Percentiles rank a stretch among this genome's conserved stretches.
Evolutionary conservation across 2,329 filamentous ascomycete species (phyloP).

Genomic region (Zymoseptoria tritici): DNA sequence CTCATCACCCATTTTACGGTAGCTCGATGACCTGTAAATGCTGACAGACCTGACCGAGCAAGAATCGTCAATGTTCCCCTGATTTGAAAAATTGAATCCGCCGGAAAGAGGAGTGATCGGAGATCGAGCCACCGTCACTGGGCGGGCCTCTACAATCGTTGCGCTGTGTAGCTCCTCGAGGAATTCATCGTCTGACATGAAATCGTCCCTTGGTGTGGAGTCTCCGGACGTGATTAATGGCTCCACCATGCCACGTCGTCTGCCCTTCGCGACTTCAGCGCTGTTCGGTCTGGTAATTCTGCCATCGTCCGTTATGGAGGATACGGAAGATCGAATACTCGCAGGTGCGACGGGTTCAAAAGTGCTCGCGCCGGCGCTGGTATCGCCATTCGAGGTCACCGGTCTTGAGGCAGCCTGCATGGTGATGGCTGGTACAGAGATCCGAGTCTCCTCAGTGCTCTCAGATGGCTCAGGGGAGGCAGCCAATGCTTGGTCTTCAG

Average conservation of each 20-base stretch:
- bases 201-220: constrained; percentile 38
- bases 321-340: neutral
- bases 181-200: constrained; percentile 59
- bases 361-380: neutral
- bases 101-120: constrained; percentile 45
- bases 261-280: constrained; percentile 31
- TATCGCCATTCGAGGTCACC: constrained; percentile 2
- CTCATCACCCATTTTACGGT: neutral
- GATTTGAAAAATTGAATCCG: constrained; percentile 2
- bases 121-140: constrained; percentile 67
- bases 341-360: neutral
- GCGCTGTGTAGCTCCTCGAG: constrained; percentile 78
- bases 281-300: constrained; percentile 8
- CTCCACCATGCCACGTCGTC: constrained; percentile 32
- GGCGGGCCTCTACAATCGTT: constrained; percentile 74
- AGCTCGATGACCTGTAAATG: constrained; percentile 15
- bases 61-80: constrained; percentile 11
- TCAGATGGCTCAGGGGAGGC: neutral
- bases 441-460: neutral
- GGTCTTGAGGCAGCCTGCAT: constrained; percentile 18
- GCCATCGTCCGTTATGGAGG: neutral
- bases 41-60: constrained; percentile 19
- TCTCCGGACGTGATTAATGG: constrained; percentile 32
- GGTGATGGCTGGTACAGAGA: constrained; percentile 9
- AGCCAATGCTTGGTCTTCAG: neutral